Conservation (phyloP, 2,329 filamentous ascomycete species). For the Bipolaris sorokiniana region DNA sequence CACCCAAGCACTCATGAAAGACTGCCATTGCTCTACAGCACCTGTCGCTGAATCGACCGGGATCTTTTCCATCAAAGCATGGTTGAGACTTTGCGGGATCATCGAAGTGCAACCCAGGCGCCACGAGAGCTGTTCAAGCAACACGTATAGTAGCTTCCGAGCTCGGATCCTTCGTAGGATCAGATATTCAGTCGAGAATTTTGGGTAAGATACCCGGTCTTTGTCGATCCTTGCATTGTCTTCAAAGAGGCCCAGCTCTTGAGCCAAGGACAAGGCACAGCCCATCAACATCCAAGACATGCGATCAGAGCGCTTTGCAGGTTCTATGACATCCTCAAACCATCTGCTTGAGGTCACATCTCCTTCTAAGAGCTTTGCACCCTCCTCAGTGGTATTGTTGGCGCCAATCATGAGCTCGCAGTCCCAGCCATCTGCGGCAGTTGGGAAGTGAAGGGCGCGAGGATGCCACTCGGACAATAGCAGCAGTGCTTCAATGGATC, state of each 20-base stretch:
- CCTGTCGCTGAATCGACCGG: slow-evolving; percentile 47
- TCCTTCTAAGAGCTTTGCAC: slow-evolving; percentile 42
- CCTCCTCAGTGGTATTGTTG: slow-evolving; percentile 49
- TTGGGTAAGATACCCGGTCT: slow-evolving; percentile 44
- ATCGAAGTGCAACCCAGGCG: slow-evolving; percentile 60
- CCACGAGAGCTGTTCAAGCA: slow-evolving; percentile 60
- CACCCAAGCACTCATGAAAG: slow-evolving; percentile 60
- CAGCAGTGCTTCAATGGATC: slow-evolving; percentile 61
- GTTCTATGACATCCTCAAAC: slow-evolving; percentile 62
- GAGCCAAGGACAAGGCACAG: slow-evolving; percentile 59
- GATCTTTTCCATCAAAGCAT: slow-evolving; percentile 49
- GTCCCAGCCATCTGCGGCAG: slow-evolving; percentile 62
- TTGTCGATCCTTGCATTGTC: slow-evolving; percentile 47
- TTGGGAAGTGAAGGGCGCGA: slow-evolving; percentile 60
- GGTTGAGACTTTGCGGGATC: slow-evolving; percentile 55
- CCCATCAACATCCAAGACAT: slow-evolving; percentile 68
- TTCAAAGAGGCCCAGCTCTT: slow-evolving; percentile 60
- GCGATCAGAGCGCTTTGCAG: slow-evolving; percentile 60
- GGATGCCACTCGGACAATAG: slow-evolving; percentile 65
- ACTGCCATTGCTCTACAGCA: slow-evolving; percentile 55
- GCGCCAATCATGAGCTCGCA: slow-evolving; percentile 57
- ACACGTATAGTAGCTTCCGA: slow-evolving; percentile 51
- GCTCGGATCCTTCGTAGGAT: slow-evolving; percentile 42
- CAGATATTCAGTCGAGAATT: slow-evolving; percentile 38
- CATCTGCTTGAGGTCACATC: slow-evolving; percentile 52